Evolutionary conservation across 106 monocot species (phyloP).

Genomic region (Hemerocallis citrina): DNA sequence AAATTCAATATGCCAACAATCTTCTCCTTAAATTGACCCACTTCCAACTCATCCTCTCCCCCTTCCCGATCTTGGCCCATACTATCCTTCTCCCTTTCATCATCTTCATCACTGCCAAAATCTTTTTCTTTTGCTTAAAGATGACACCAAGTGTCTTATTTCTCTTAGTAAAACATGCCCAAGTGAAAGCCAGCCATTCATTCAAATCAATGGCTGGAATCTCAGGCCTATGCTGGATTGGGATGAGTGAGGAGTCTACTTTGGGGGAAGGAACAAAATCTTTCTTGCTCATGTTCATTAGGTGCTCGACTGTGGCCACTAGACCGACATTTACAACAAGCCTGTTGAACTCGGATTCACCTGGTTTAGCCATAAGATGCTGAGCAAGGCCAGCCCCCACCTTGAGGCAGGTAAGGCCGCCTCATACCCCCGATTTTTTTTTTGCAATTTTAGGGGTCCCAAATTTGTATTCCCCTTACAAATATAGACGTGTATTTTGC

Average conservation of each 20-base stretch:
- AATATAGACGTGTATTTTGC: too few relatives aligned
- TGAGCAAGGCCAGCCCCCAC: too few relatives aligned
- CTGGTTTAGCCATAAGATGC: constrained; percentile 58
- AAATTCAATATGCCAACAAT: constrained; percentile 40
- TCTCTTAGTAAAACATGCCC: constrained; percentile 61
- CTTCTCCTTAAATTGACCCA: constrained; percentile 49
- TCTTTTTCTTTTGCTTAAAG: constrained; percentile 82
- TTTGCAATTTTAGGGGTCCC: too few relatives aligned
- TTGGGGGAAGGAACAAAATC: constrained; percentile 77
- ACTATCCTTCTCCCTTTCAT: neutral
- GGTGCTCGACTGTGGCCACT: constrained; percentile 44
- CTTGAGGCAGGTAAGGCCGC: too few relatives aligned
- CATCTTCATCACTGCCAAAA: constrained; percentile 10
- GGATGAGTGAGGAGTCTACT: constrained; percentile 75
- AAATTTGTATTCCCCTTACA: too few relatives aligned
- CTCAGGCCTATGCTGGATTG: constrained; percentile 36
- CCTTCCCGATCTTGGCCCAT: neutral
- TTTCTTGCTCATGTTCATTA: constrained; percentile 77
- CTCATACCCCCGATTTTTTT: too few relatives aligned
- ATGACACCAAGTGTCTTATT: constrained; percentile 87
- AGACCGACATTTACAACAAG: constrained; percentile 65
- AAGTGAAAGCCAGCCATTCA: constrained; percentile 83
- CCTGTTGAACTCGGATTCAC: constrained; percentile 70
- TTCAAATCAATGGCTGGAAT: constrained; percentile 39
- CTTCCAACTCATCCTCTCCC: constrained; percentile 9